These are phyloP conservation scores for Endocalyx cinctus DNA, from an alignment of 2,329 filamentous ascomycete genomes.

Conservation along the genomic window DNA sequence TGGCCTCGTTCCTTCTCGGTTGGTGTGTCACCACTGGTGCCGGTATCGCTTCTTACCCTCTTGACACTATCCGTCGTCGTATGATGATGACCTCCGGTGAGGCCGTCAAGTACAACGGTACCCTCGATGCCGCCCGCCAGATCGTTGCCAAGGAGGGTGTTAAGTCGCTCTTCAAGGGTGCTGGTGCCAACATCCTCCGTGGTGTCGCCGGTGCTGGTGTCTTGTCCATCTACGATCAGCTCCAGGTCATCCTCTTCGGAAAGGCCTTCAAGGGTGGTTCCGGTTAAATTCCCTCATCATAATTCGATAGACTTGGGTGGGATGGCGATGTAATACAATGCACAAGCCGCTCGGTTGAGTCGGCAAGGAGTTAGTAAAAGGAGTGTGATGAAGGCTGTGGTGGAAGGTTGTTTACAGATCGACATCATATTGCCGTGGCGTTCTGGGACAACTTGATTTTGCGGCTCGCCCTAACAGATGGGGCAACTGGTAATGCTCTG, in stretches of 20 bases:
- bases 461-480: conserved; percentile 25
- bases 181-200: conserved; percentile 99
- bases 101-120: conserved; percentile 99
- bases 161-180: conserved; percentile 99
- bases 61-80: conserved; percentile 99
- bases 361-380: conserved; percentile 38
- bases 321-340: conserved; percentile 32
- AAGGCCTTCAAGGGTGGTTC: conserved; percentile 88
- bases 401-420: conserved; percentile 32
- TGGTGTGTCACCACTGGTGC: conserved; percentile 99
- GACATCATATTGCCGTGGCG: conserved; percentile 32
- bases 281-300: conserved; percentile 41
- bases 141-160: conserved; percentile 97
- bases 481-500: conserved; percentile 40
- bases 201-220: conserved; percentile 99
- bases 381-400: conserved; percentile 42
- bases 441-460: conserved; percentile 33
- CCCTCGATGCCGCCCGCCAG: conserved; percentile 90
- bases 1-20: conserved; percentile 97
- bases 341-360: conserved; percentile 24
- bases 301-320: conserved; percentile 38
- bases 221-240: conserved; percentile 99
- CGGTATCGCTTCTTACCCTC: conserved; percentile 99
- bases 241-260: conserved; percentile 98
- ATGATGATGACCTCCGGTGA: conserved; percentile 99